Percentiles rank a stretch among this genome's conserved stretches.
Conservation (phyloP, 441 rosid genomes). For the Kokia cookei region DNA sequence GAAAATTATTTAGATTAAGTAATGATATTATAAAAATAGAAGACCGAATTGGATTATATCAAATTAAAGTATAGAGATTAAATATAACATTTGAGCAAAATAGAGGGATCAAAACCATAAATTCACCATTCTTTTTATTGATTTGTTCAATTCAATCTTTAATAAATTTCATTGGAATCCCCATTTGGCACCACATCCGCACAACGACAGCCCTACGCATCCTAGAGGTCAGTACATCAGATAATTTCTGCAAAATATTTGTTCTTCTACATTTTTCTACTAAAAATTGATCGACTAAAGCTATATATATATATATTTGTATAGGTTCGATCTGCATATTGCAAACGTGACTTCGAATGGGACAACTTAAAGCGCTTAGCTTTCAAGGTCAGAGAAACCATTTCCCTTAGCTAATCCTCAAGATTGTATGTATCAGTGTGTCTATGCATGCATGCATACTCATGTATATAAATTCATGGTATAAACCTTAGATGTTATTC, state of each 20-base stretch:
- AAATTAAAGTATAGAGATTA: too few species aligned
- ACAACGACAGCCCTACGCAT: slow-evolving; percentile 48
- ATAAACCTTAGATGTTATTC: background rate
- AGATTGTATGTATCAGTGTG: background rate
- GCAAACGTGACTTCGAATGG: slow-evolving; percentile 88
- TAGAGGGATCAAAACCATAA: background rate
- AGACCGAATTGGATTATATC: too few species aligned
- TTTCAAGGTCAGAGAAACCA: slow-evolving; percentile 32
- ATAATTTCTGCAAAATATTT: background rate
- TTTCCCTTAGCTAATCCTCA: background rate
- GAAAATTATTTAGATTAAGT: too few species aligned
- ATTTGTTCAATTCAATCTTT: background rate
- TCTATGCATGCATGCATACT: background rate
- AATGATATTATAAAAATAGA: too few species aligned
- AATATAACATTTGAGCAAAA: background rate
- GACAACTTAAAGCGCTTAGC: slow-evolving; percentile 58
- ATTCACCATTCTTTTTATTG: background rate
- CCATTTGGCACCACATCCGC: background rate
- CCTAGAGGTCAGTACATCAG: slow-evolving; percentile 48
- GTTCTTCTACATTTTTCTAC: background rate
- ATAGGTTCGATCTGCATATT: slow-evolving; percentile 78
- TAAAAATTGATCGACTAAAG: background rate
- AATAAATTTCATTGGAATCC: background rate
- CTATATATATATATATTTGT: background rate
- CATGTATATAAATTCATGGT: background rate